Conservation (phyloP, 169 alveolate species). For the Cryptosporidium bovis region DNA sequence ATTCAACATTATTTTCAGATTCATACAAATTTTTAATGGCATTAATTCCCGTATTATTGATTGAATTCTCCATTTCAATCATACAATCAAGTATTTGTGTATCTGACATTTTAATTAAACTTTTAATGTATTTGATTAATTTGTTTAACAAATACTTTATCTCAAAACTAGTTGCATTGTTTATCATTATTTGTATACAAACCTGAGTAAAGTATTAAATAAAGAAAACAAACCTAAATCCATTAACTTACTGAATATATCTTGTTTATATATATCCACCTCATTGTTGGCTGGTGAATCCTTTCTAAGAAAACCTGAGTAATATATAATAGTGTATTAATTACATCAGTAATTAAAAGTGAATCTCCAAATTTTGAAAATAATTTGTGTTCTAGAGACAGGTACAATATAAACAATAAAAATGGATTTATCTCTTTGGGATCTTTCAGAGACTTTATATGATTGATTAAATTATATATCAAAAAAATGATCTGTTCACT, state of each 20-base stretch:
- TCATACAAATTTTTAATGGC: slow-evolving; percentile 3
- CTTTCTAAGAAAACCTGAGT: slow-evolving; percentile 25
- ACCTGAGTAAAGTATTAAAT: slow-evolving; percentile 6
- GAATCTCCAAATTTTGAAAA: slow-evolving; percentile 6
- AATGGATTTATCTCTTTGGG: slow-evolving; percentile 57
- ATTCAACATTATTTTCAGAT: neutral
- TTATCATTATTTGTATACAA: slow-evolving; percentile 21
- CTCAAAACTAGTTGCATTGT: slow-evolving; percentile 3
- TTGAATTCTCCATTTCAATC: slow-evolving; percentile 17
- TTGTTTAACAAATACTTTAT: slow-evolving; percentile 24
- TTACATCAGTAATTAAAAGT: slow-evolving; percentile 13
- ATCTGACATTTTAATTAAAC: slow-evolving; percentile 5
- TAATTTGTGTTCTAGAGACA: slow-evolving; percentile 37
- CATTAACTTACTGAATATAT: slow-evolving; percentile 51
- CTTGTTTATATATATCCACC: slow-evolving; percentile 48
- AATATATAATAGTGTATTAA: slow-evolving; percentile 27
- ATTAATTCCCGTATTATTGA: slow-evolving; percentile 23
- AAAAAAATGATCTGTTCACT: slow-evolving; percentile 35
- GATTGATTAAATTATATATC: slow-evolving; percentile 8
- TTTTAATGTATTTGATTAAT: slow-evolving; percentile 14
- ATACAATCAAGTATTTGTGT: slow-evolving; percentile 41
- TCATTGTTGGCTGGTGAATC: slow-evolving; percentile 9
- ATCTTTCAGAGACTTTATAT: slow-evolving; percentile 27
- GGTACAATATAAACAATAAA: slow-evolving; percentile 12
- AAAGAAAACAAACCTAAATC: neutral